Conservation (phyloP, 176 grass and related monocot genomes). For the Lolium rigidum region DNA sequence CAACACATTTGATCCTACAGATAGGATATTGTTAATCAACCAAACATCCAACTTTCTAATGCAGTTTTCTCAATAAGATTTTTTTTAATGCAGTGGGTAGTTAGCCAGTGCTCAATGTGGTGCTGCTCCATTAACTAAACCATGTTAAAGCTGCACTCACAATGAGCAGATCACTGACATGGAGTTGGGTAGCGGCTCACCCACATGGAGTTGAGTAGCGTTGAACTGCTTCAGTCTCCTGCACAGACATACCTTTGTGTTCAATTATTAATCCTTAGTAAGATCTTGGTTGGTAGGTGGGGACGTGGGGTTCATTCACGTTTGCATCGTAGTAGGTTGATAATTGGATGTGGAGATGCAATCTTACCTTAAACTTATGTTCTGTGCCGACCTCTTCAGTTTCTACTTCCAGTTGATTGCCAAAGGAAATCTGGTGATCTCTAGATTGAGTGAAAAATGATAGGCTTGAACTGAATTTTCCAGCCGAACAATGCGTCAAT, state of each 20-base stretch:
- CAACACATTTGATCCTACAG: neutral
- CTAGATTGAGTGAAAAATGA: neutral
- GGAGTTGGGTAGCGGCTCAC: too few relatives aligned
- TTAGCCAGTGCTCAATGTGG: neutral
- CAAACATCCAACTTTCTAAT: neutral
- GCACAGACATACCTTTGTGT: neutral
- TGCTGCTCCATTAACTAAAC: neutral
- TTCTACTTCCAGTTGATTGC: neutral
- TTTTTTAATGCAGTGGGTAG: neutral
- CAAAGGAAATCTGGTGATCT: neutral
- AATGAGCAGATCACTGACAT: neutral
- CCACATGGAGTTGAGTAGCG: conserved; percentile 15
- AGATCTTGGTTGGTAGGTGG: neutral
- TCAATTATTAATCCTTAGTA: neutral
- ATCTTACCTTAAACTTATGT: neutral
- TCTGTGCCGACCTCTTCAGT: neutral
- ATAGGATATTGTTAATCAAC: neutral
- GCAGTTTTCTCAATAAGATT: too few relatives aligned
- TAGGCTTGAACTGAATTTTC: neutral
- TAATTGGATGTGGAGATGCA: neutral
- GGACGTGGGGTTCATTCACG: conserved; percentile 24
- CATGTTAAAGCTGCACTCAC: conserved; percentile 10
- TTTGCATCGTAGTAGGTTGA: neutral
- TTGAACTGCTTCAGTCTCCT: conserved; percentile 25
- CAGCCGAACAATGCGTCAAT: neutral